Evolutionary conservation across 345 rosid species (phyloP).

Genomic region (Eucalyptus cloeziana): DNA sequence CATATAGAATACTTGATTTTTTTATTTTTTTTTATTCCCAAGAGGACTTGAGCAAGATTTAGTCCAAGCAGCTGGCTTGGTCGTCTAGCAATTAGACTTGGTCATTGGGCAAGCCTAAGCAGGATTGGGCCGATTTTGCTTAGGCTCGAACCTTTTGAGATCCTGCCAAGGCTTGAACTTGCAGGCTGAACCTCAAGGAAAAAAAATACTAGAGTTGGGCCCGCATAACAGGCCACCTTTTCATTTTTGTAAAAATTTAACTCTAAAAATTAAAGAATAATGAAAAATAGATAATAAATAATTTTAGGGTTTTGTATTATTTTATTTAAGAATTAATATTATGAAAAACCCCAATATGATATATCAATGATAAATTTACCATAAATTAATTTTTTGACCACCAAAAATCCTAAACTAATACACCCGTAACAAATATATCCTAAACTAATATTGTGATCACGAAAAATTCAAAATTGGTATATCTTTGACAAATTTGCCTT

Average conservation of each 20-base stretch:
- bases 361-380: no score
- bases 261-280: not conserved
- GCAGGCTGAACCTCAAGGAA: no score
- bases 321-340: no score
- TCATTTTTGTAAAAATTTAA: not conserved
- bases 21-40: not conserved
- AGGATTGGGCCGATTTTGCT: not conserved
- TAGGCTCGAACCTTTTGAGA: not conserved
- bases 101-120: not conserved
- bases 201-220: not conserved
- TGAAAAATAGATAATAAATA: not conserved
- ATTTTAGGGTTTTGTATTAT: not conserved
- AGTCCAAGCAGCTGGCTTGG: not conserved
- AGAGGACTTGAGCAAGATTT: not conserved
- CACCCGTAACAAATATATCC: fast-evolving
- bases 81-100: not conserved
- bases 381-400: fast-evolving
- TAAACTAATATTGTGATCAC: no score
- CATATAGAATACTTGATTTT: not conserved
- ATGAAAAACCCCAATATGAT: fast-evolving
- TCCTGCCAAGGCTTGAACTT: no score
- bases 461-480: no score
- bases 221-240: fast-evolving
- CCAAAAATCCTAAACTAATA: fast-evolving
- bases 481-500: no score